These are phyloP conservation scores for Capronia coronata DNA, from an alignment of 2,329 filamentous ascomycete species.

Conservation along the genomic window DNA sequence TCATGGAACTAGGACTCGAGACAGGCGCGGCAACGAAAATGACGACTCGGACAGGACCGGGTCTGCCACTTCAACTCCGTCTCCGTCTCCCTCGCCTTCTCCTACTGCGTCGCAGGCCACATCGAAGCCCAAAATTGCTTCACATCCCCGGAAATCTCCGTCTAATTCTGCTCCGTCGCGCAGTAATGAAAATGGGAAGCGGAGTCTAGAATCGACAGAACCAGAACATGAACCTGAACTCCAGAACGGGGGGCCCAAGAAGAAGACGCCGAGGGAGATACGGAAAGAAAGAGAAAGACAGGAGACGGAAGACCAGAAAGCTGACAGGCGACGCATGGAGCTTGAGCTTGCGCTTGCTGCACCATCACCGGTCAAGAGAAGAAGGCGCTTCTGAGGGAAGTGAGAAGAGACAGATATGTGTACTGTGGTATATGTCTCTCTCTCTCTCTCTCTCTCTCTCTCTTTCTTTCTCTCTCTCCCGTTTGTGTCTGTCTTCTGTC, in stretches of 20 bases:
- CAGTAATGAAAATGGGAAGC: too few species aligned
- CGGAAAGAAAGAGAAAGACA: conserved; percentile 19
- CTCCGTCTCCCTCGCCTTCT: too few species aligned
- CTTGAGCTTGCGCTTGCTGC: conserved; percentile 50
- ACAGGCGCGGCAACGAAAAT: conserved; percentile 1
- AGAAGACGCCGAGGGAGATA: neutral
- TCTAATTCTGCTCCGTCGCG: too few species aligned
- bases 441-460: too few species aligned
- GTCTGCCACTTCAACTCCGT: conserved; percentile 16
- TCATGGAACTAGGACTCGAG: neutral
- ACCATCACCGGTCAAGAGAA: conserved; percentile 52
- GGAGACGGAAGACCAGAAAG: conserved; percentile 47
- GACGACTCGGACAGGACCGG: conserved; percentile 5
- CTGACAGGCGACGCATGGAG: conserved; percentile 50
- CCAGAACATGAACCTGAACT: neutral
- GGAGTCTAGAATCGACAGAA: too few species aligned
- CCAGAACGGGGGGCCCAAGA: neutral
- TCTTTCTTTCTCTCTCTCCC: too few species aligned
- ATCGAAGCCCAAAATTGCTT: conserved; percentile 2
- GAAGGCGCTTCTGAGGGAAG: conserved; percentile 45
- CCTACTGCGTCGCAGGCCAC: neutral
- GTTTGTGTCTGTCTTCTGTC: too few species aligned
- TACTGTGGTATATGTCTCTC: too few species aligned
- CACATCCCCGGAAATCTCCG: too few species aligned
- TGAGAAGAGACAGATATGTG: too few species aligned